phyloP scores from a whole-genome alignment of 164 flowering plant genomes.

The Magnolia kwangsiensis region DNA sequence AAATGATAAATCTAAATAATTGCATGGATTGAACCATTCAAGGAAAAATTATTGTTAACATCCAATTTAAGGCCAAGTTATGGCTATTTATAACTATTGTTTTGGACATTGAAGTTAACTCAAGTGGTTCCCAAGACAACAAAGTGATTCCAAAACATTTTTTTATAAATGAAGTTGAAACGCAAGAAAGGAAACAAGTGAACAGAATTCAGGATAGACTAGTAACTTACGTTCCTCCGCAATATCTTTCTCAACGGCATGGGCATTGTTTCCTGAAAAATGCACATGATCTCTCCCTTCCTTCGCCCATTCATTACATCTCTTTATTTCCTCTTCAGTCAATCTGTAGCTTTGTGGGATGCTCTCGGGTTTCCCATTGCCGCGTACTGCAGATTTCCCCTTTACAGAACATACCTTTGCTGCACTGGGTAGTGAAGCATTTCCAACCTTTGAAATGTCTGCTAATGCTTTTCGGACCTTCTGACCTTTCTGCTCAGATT shows the following conservation, averaged over 20 bases:
- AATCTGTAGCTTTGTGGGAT: not conserved
- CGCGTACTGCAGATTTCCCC: conserved; percentile 4
- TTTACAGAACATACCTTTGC: conserved; percentile 2
- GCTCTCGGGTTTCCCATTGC: conserved; percentile 1
- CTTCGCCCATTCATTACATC: conserved; percentile 18
- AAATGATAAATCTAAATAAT: no score
- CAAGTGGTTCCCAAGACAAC: not conserved
- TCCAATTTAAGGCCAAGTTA: no score
- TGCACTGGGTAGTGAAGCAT: not conserved
- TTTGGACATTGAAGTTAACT: no score
- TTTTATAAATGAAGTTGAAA: not conserved
- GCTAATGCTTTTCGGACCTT: conserved; percentile 15
- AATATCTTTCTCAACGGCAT: conserved; percentile 5
- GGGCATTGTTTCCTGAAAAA: conserved; percentile 14
- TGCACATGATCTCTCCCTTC: conserved; percentile 16
- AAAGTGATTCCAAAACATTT: not conserved
- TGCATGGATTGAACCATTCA: no score
- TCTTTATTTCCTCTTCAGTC: conserved; percentile 7
- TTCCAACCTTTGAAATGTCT: conserved; percentile 15
- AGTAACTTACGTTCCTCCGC: conserved; percentile 10
- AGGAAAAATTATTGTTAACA: no score
- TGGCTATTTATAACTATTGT: no score
- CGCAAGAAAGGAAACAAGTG: not conserved
- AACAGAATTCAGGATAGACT: not conserved
- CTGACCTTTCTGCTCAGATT: conserved; percentile 13